phyloP scores from a whole-genome alignment of 306 rosid species.

The Purshia tridentata region DNA sequence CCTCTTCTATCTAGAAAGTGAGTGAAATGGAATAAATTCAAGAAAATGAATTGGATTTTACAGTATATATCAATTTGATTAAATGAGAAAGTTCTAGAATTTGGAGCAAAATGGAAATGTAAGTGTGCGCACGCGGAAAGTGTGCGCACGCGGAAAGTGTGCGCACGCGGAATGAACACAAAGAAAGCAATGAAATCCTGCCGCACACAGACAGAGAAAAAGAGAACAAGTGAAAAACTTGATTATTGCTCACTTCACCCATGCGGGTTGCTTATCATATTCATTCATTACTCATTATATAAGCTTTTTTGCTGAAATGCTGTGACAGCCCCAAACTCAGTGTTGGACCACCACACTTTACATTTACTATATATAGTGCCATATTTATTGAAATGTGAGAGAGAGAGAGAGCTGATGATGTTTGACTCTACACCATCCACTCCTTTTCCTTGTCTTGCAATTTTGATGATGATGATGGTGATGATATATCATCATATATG shows the following conservation, averaged over 20 bases:
- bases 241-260: conserved; percentile 1
- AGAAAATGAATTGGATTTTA: too few species aligned
- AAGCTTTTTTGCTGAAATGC: too few species aligned
- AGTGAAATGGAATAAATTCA: too few species aligned
- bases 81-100: too few species aligned
- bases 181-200: conserved; percentile 14
- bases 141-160: not conserved
- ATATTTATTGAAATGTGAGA: not conserved
- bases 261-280: not conserved
- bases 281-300: not conserved
- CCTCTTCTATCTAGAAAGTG: too few species aligned
- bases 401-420: not conserved
- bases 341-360: conserved; percentile 13
- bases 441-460: not conserved
- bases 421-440: conserved; percentile 25
- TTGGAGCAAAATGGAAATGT: not conserved
- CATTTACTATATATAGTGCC: not conserved
- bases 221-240: not conserved
- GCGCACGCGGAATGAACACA: not conserved
- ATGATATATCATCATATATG: too few species aligned
- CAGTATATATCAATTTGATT: too few species aligned
- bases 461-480: not conserved
- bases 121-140: not conserved
- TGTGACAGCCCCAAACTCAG: not conserved
- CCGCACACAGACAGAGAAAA: conserved; percentile 29